Evolutionary conservation across 331 rosid species (phyloP), one percentile per base, ranked within the genome.

Genomic region (Prunus yedoensis): DNA sequence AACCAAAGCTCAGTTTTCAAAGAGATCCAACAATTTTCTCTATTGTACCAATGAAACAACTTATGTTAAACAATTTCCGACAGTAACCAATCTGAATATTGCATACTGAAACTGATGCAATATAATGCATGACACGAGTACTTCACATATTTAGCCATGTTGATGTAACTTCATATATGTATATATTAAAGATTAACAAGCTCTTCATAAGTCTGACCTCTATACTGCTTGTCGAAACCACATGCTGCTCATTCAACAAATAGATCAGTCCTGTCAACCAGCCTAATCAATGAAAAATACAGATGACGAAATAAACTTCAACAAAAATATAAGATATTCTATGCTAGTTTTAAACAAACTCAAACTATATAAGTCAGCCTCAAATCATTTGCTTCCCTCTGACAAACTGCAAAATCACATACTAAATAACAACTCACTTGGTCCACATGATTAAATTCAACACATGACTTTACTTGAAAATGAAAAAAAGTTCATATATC

Each of bases 191-290:
- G 47, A 81, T 67, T 66, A 50, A 69, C 23, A 79, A 25, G 76
- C 32, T 77, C 59, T 66, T 71, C 53, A 43, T 51, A 74, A 81
- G 82, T 61, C 93, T 74, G 70, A 94, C 99, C 97, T 84, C 82
- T 62, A 89, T 83, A 79, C 83, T 80, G 82, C 87, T 87, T 62
- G 86, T 80, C 61, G 90, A 83, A 81, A 62, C 90, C 74, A 89
- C 96, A 73, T 85, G 90, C 97, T 92, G 99, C 89, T 79, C 87
- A 90, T 85, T 91, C 88, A 89, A 92, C 96, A 90, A 89, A 90
- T 63, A 90, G 74, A 88, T 87, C 85, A 94, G 85, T 83, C 91
- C 91, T 90, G 97, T 89, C 92, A 94, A 89, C 97, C 87, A 91
- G 93, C 90, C 96, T 88, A 88, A 90, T 87, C 91, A 87, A 88